These are phyloP conservation scores for Amanita jacksonii DNA, from an alignment of 768 basidiomycete genomes.

Conservation along the genomic window DNA sequence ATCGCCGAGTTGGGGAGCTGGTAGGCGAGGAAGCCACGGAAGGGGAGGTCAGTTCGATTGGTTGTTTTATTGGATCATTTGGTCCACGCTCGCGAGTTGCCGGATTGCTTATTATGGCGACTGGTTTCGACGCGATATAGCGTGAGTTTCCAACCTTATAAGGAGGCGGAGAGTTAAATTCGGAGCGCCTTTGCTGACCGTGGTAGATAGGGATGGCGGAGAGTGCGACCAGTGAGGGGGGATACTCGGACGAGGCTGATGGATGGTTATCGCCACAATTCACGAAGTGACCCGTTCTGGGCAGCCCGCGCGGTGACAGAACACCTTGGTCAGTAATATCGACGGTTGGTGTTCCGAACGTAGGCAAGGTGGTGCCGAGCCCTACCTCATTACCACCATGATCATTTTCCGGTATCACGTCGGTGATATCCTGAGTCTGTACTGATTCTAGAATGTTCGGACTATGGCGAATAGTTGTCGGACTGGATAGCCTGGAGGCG, in stretches of 20 bases:
- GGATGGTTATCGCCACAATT: background rate
- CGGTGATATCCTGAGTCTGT: background rate
- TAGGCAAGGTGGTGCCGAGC: background rate
- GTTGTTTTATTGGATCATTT: background rate
- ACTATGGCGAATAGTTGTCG: background rate
- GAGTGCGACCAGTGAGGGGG: background rate
- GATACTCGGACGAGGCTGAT: background rate
- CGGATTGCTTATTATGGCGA: background rate
- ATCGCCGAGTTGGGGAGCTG: background rate
- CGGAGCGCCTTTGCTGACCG: background rate
- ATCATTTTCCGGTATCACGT: background rate
- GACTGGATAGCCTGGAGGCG: background rate
- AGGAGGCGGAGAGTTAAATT: background rate
- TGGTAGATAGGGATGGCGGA: background rate
- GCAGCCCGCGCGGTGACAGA: background rate
- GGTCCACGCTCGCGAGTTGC: background rate
- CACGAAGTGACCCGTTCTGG: background rate
- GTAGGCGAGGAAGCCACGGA: conserved; percentile 6
- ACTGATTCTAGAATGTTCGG: background rate
- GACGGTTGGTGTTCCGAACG: background rate
- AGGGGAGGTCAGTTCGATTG: conserved; percentile 1
- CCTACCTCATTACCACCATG: background rate
- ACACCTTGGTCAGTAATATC: background rate
- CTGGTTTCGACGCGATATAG: background rate
- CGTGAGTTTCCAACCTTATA: background rate